Percentiles rank a stretch among this genome's conserved stretches.
phyloP scores from a whole-genome alignment of 495 filamentous ascomycete genomes.

The Annulohypoxylon bovei region DNA sequence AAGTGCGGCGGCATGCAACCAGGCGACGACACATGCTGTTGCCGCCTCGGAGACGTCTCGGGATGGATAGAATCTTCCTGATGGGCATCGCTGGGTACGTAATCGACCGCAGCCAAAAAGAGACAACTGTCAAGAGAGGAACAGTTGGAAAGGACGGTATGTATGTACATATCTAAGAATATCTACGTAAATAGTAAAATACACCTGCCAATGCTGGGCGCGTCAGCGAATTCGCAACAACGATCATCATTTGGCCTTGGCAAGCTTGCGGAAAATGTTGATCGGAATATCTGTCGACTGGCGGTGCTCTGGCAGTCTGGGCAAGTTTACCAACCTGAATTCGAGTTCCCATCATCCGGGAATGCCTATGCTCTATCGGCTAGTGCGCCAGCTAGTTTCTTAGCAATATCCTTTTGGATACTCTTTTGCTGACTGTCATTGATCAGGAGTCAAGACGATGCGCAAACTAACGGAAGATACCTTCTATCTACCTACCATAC shows the following conservation, averaged over 20 bases:
- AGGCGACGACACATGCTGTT: constrained; percentile 34
- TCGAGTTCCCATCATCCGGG: constrained; percentile 8
- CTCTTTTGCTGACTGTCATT: background rate
- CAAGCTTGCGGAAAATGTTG: constrained; percentile 17
- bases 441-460: background rate
- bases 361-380: constrained; percentile 10
- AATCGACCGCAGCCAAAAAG: constrained; percentile 16
- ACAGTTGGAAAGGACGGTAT: constrained; percentile 11
- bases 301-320: background rate
- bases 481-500: constrained; percentile 11
- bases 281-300: constrained; percentile 27
- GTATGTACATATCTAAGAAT: constrained; percentile 23
- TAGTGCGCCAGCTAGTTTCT: constrained; percentile 15
- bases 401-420: background rate
- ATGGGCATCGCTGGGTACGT: constrained; percentile 30
- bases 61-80: constrained; percentile 21
- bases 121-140: constrained; percentile 29
- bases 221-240: constrained; percentile 21
- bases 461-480: background rate
- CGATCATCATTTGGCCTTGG: constrained; percentile 39
- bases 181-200: constrained; percentile 25
- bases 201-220: constrained; percentile 40
- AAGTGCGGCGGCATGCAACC: constrained; percentile 36
- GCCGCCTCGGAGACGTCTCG: constrained; percentile 36
- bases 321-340: constrained; percentile 8